Percentiles rank a stretch among this genome's conserved stretches.
Evolutionary conservation across 1,139 yeast species (phyloP).

Genomic region (Tardiomyces depauwii): DNA sequence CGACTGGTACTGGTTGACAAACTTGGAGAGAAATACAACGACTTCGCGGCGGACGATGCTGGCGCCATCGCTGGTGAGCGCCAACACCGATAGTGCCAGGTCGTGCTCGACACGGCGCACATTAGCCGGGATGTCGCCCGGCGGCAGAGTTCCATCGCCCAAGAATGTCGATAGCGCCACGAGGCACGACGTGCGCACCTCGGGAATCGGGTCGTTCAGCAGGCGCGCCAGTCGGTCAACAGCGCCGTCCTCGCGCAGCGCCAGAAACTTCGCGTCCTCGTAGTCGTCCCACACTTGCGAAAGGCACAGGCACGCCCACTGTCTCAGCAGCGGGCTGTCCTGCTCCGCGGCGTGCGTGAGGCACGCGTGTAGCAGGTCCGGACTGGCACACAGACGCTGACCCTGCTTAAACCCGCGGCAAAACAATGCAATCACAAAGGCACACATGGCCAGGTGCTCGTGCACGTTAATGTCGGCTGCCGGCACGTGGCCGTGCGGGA

Average conservation of each 20-base stretch:
- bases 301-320: constrained; percentile 78
- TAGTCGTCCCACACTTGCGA: constrained; percentile 69
- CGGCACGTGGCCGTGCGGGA: constrained; percentile 26
- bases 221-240: constrained; percentile 45
- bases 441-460: constrained; percentile 94
- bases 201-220: constrained; percentile 86
- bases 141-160: constrained; percentile 29
- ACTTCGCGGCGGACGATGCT: constrained; percentile 81
- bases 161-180: constrained; percentile 64
- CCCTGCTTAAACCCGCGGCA: constrained; percentile 72
- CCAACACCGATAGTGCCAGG: constrained; percentile 34
- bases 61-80: constrained; percentile 71
- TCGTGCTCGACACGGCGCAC: constrained; percentile 33
- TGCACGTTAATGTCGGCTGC: constrained; percentile 16
- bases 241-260: constrained; percentile 38
- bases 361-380: constrained; percentile 61
- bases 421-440: constrained; percentile 76
- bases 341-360: constrained; percentile 55
- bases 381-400: constrained; percentile 66
- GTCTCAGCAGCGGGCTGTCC: constrained; percentile 77
- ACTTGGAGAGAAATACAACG: constrained; percentile 62
- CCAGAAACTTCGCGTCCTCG: constrained; percentile 63
- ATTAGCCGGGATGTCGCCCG: constrained; percentile 18
- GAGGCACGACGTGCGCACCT: constrained; percentile 78
- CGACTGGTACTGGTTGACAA: constrained; percentile 57